phyloP scores from a whole-genome alignment of 306 rosid species.

The Mimosa pudica region DNA sequence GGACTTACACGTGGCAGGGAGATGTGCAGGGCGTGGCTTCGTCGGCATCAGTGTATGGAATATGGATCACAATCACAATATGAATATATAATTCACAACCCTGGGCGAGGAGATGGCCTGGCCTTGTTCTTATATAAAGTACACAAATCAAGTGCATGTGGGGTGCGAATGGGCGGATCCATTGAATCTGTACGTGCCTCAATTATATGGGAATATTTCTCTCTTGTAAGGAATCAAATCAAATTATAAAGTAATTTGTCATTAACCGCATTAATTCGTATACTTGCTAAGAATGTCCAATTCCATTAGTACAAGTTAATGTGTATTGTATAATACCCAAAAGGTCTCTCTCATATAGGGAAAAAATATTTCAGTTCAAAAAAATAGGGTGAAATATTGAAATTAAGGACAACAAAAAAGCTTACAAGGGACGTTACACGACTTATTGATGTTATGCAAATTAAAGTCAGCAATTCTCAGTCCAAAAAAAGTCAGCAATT shows the following conservation, averaged over 20 bases:
- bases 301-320: background rate
- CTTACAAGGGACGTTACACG: background rate
- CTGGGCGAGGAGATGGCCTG: background rate
- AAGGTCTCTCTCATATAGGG: background rate
- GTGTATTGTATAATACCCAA: background rate
- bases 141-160: constrained; percentile 7
- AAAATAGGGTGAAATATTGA: background rate
- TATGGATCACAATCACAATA: background rate
- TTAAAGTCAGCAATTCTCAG: background rate
- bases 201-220: background rate
- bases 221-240: background rate
- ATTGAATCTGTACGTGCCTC: constrained; percentile 17
- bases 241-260: background rate
- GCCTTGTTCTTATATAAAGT: constrained; percentile 7
- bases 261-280: background rate
- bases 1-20: constrained; percentile 15
- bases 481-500: background rate
- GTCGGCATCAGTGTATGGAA: constrained; percentile 2
- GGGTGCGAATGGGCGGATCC: constrained; percentile 19
- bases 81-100: background rate
- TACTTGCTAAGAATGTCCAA: background rate
- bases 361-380: too few species aligned
- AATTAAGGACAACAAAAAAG: background rate
- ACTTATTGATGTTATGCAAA: background rate
- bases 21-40: background rate